These are phyloP conservation scores for Nematocida homosporus DNA, from an alignment of 371 early-diverging fungal genomes.

Conservation along the genomic window DNA sequence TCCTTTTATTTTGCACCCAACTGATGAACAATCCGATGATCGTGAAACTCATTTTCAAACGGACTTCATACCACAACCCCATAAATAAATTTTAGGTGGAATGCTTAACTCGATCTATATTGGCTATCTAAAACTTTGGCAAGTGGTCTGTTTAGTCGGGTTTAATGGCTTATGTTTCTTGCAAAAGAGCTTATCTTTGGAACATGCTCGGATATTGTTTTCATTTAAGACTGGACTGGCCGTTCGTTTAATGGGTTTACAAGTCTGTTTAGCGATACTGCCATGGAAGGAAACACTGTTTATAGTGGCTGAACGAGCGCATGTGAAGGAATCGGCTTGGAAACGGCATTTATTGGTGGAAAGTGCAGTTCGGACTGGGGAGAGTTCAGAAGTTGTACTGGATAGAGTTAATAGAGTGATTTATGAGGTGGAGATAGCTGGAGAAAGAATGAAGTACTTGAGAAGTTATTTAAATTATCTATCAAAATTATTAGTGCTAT, in stretches of 20 bases:
- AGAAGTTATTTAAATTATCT: neutral
- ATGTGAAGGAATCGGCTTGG: neutral
- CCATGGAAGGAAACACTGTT: constrained; percentile 1
- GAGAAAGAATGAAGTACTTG: neutral
- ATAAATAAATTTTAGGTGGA: neutral
- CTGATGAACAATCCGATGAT: neutral
- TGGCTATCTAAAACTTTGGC: too few relatives aligned
- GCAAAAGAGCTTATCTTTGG: too few relatives aligned
- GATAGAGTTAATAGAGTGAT: neutral
- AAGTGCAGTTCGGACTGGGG: neutral
- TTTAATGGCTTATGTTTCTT: too few relatives aligned
- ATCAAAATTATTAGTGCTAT: neutral
- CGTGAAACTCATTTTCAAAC: neutral
- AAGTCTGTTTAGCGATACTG: too few relatives aligned
- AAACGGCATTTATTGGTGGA: neutral
- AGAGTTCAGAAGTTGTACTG: neutral
- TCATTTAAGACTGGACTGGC: too few relatives aligned
- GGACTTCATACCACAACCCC: neutral
- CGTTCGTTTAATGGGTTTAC: too few relatives aligned
- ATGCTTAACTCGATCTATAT: too few relatives aligned
- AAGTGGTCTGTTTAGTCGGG: too few relatives aligned
- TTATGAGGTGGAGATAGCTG: neutral
- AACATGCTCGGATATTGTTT: too few relatives aligned
- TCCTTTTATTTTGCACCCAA: neutral
- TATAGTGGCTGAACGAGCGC: neutral